Evolutionary conservation across 2,329 filamentous ascomycete genomes (phyloP).

Genomic region (Paecilomyces variotii): DNA sequence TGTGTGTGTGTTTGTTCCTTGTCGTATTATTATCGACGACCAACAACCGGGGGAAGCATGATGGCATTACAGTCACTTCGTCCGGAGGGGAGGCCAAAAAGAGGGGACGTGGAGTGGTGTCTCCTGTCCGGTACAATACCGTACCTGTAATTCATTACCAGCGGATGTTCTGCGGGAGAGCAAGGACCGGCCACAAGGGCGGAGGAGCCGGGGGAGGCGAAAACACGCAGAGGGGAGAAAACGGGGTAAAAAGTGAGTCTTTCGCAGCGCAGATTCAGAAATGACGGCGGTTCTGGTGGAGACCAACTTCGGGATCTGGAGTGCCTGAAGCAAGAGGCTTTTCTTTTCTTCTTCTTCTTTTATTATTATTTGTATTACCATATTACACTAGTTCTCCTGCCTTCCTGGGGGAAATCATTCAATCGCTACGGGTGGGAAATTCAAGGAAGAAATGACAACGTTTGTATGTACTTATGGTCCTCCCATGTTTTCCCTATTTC

Average conservation of each 20-base stretch:
- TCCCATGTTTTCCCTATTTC: no score
- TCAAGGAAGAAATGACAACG: no score
- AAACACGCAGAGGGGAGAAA: not conserved
- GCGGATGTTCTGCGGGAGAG: not conserved
- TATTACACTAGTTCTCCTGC: no score
- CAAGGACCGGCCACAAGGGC: not conserved
- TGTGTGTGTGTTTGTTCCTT: not conserved
- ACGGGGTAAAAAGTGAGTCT: not conserved
- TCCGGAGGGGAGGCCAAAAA: not conserved
- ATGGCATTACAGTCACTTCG: not conserved
- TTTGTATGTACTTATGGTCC: no score
- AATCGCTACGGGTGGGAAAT: no score
- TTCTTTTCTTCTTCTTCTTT: no score
- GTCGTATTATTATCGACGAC: not conserved
- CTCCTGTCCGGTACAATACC: not conserved
- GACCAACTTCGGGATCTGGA: constrained; percentile 2
- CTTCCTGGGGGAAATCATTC: no score
- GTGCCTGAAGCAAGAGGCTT: not conserved
- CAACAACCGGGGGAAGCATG: not conserved
- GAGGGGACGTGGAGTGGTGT: not conserved
- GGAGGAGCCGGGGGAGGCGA: not conserved
- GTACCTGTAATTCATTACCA: not conserved
- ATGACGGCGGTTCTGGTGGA: constrained; percentile 15
- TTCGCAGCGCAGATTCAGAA: constrained; percentile 4
- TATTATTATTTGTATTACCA: no score